Conservation (phyloP, 2,329 filamentous ascomycete species). For the Fonsecaea pedrosoi region DNA sequence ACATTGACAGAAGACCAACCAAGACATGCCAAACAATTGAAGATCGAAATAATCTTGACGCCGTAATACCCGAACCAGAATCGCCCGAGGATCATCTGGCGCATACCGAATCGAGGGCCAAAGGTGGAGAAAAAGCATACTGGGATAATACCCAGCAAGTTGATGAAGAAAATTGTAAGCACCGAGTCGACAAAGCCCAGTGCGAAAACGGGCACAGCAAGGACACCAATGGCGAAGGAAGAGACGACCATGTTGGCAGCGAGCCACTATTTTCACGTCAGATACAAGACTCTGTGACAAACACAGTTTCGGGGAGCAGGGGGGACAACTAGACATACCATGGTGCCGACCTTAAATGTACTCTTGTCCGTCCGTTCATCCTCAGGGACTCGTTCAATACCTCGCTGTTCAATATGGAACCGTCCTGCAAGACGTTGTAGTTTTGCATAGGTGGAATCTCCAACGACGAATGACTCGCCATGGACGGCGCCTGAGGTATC, state of each 20-base stretch:
- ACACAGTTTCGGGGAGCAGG: background rate
- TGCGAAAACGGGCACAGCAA: constrained; percentile 70
- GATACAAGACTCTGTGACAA: background rate
- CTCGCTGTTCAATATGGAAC: constrained; percentile 73
- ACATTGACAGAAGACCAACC: constrained; percentile 80
- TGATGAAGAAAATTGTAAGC: constrained; percentile 76
- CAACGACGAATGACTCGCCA: constrained; percentile 65
- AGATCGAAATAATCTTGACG: constrained; percentile 67
- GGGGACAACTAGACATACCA: constrained; percentile 60
- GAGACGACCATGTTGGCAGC: constrained; percentile 80
- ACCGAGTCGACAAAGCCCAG: constrained; percentile 77
- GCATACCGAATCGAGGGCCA: constrained; percentile 74
- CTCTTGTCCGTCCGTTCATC: constrained; percentile 71
- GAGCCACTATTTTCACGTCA: constrained; percentile 64
- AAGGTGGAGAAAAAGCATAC: constrained; percentile 81
- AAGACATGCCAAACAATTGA: constrained; percentile 47
- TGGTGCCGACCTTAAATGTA: constrained; percentile 71
- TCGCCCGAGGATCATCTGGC: constrained; percentile 80
- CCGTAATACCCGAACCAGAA: constrained; percentile 77
- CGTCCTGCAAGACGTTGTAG: constrained; percentile 68
- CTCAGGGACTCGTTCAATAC: constrained; percentile 75
- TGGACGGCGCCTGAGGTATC: constrained; percentile 59
- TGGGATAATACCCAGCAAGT: constrained; percentile 72
- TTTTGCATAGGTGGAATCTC: constrained; percentile 63
- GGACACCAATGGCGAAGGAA: constrained; percentile 76